These are phyloP conservation scores for Ajuga chamaepitys DNA, from an alignment of 257 asterid species.

Conservation along the genomic window DNA sequence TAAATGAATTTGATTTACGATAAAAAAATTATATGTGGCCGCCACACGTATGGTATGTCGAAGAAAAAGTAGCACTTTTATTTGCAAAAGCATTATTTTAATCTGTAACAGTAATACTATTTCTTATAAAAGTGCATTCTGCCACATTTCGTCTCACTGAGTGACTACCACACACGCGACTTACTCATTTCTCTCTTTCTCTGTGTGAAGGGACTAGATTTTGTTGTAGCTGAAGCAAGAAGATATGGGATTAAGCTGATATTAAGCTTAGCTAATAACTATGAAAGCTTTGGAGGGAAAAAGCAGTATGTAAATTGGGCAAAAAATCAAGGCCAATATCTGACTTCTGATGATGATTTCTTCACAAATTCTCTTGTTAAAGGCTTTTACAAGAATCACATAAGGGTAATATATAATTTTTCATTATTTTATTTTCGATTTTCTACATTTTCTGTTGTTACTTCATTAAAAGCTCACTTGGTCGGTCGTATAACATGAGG, in stretches of 20 bases:
- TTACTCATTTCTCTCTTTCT: not conserved
- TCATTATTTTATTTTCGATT: not conserved
- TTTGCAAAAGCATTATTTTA: too few relatives aligned
- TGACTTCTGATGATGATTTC: constrained; percentile 84
- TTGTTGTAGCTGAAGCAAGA: constrained; percentile 78
- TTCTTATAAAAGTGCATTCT: too few relatives aligned
- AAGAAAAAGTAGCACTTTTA: too few relatives aligned
- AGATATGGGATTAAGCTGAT: constrained; percentile 66
- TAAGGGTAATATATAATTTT: constrained; percentile 35
- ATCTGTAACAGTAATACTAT: too few relatives aligned
- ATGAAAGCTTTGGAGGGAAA: constrained; percentile 84
- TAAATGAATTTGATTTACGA: too few relatives aligned
- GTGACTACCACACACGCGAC: too few relatives aligned
- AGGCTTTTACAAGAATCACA: constrained; percentile 66
- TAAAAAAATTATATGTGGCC: too few relatives aligned
- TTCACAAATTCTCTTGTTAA: constrained; percentile 55
- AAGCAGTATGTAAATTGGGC: constrained; percentile 94
- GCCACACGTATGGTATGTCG: too few relatives aligned
- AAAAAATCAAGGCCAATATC: constrained; percentile 50
- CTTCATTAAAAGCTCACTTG: too few relatives aligned
- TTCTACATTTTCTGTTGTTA: not conserved
- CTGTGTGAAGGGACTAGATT: constrained; percentile 69
- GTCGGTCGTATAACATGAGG: too few relatives aligned
- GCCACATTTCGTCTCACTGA: too few relatives aligned
- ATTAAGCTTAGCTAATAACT: constrained; percentile 69